phyloP scores from a whole-genome alignment of 2,329 filamentous ascomycete species.

The Fusarium penzigii region DNA sequence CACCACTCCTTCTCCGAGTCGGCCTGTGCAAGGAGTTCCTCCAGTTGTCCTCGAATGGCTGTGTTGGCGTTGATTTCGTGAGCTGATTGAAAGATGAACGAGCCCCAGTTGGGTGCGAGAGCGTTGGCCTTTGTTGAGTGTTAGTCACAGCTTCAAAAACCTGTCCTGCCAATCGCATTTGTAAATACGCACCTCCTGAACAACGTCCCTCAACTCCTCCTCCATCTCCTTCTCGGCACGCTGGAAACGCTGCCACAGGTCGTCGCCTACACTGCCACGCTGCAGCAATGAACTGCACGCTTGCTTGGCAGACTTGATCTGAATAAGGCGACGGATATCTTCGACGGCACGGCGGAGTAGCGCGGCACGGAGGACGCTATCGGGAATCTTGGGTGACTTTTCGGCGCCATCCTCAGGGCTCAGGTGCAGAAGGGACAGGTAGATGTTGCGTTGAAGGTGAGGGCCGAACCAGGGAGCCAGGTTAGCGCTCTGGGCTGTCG shows the following conservation, averaged over 20 bases:
- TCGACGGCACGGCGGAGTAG: conserved; percentile 87
- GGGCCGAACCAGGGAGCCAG: conserved; percentile 93
- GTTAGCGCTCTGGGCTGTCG: conserved; percentile 71
- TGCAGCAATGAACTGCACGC: conserved; percentile 82
- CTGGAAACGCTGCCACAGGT: conserved; percentile 89
- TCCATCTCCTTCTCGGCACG: conserved; percentile 97
- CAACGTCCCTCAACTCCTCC: conserved; percentile 90
- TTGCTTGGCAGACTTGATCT: conserved; percentile 85
- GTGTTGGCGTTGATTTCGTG: conserved; percentile 93
- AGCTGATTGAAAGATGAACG: conserved; percentile 94
- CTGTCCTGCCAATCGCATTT: not conserved
- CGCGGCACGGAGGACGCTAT: conserved; percentile 83
- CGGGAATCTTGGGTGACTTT: conserved; percentile 71
- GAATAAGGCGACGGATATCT: conserved; percentile 88
- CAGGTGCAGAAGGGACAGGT: conserved; percentile 87
- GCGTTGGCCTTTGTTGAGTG: conserved; percentile 73
- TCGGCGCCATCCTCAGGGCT: conserved; percentile 62
- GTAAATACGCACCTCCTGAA: conserved; percentile 68
- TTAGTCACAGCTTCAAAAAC: not conserved
- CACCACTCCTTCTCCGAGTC: conserved; percentile 85
- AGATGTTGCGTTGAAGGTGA: conserved; percentile 91
- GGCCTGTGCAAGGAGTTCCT: conserved; percentile 71
- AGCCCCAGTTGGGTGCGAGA: conserved; percentile 84
- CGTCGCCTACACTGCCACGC: conserved; percentile 90
- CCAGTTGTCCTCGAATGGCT: conserved; percentile 71